Evolutionary conservation across 805 yeast species (phyloP).

Genomic region (Jamesozyma piceae): DNA sequence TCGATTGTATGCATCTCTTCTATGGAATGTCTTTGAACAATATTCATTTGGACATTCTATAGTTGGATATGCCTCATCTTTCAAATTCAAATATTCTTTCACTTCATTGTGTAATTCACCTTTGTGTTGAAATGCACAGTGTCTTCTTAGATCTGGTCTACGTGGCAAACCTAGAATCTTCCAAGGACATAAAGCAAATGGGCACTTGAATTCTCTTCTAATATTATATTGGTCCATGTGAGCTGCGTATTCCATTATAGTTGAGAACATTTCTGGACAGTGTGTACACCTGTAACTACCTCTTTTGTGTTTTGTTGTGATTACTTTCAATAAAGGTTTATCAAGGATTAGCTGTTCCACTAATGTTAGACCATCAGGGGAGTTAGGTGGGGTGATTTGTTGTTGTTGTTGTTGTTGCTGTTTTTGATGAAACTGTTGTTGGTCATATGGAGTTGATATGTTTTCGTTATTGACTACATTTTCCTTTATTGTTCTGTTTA

Average conservation of each 20-base stretch:
- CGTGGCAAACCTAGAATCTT: conserved; percentile 41
- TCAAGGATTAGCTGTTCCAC: conserved; percentile 25
- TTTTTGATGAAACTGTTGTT: too few species aligned
- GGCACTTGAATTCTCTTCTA: conserved; percentile 37
- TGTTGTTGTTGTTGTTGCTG: neutral
- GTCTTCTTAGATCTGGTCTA: conserved; percentile 41
- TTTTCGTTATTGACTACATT: neutral
- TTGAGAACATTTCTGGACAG: conserved; percentile 34
- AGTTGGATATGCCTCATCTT: conserved; percentile 25
- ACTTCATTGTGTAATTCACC: conserved; percentile 22
- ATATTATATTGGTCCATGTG: conserved; percentile 38
- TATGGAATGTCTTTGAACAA: conserved; percentile 42
- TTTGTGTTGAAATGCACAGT: conserved; percentile 40
- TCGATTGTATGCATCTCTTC: conserved; percentile 46
- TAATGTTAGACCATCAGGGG: neutral
- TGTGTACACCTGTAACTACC: conserved; percentile 42
- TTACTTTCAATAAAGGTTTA: conserved; percentile 20
- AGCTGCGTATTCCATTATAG: conserved; percentile 32
- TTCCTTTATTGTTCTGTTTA: neutral
- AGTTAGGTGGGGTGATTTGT: neutral
- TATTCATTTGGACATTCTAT: conserved; percentile 25
- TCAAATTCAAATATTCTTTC: conserved; percentile 22
- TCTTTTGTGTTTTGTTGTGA: conserved; percentile 31
- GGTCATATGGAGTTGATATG: too few species aligned
- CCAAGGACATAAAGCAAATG: conserved; percentile 40